phyloP scores from a whole-genome alignment of 257 asterid species.

The Nicotiana tabacum region DNA sequence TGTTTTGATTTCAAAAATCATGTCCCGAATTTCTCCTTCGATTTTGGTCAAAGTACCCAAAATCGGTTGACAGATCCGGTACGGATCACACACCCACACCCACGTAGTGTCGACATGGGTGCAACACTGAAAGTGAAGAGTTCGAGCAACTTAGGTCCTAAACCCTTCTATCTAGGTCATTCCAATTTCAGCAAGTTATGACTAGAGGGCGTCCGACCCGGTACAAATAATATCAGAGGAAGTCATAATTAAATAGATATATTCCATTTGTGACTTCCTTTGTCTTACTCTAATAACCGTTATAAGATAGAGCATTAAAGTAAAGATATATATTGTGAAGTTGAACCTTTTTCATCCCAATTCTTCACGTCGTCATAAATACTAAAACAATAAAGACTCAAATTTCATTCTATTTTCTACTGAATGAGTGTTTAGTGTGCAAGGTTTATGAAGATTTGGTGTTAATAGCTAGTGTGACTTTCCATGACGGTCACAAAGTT shows the following conservation, averaged over 20 bases:
- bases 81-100: too few relatives aligned
- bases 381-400: neutral
- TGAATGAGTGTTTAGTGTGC: neutral
- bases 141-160: too few relatives aligned
- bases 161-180: neutral
- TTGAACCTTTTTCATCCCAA: neutral
- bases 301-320: neutral
- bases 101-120: too few relatives aligned
- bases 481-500: neutral
- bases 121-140: too few relatives aligned
- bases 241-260: neutral
- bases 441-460: neutral
- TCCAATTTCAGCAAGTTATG: neutral
- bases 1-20: too few relatives aligned
- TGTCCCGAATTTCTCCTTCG: too few relatives aligned
- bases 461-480: neutral
- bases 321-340: neutral
- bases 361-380: neutral
- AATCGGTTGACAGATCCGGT: too few relatives aligned
- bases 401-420: neutral
- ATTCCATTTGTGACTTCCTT: neutral
- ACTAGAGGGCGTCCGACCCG: neutral
- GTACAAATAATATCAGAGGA: neutral
- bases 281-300: neutral
- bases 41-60: too few relatives aligned